phyloP scores from a whole-genome alignment of 2,329 filamentous ascomycete species.

The Sporothrix humicola region DNA sequence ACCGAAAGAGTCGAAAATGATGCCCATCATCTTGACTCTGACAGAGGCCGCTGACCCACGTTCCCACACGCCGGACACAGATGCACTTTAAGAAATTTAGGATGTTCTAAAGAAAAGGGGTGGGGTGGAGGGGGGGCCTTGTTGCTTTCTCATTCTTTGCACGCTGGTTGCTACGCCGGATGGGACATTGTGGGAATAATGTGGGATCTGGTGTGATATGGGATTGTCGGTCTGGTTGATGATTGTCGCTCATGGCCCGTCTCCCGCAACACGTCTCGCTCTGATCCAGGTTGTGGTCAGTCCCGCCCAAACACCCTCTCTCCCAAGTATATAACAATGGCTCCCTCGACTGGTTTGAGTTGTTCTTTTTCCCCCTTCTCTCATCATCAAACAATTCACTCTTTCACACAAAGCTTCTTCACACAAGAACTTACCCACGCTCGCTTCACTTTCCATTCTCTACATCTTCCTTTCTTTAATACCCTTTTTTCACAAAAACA shows the following conservation, averaged over 20 bases:
- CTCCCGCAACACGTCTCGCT: neutral
- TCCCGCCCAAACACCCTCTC: neutral
- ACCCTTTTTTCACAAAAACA: neutral
- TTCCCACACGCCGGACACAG: slow-evolving; percentile 8
- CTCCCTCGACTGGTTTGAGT: slow-evolving; percentile 21
- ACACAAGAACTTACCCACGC: neutral
- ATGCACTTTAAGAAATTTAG: neutral
- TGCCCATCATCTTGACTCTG: neutral
- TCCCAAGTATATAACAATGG: slow-evolving; percentile 29
- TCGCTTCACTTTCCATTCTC: slow-evolving; percentile 21
- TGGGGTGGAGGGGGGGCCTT: neutral
- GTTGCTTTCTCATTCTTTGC: slow-evolving; percentile 22
- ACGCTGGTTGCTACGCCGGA: slow-evolving; percentile 10
- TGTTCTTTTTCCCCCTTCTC: neutral
- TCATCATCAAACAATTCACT: slow-evolving; percentile 30
- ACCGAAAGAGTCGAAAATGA: neutral
- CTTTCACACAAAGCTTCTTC: slow-evolving; percentile 24
- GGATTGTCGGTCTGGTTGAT: slow-evolving; percentile 23
- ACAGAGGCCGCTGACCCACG: neutral
- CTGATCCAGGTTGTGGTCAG: neutral
- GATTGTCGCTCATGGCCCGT: neutral
- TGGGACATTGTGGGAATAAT: slow-evolving; percentile 12
- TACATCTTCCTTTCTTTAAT: neutral
- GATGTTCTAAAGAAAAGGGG: neutral
- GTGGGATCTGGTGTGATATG: slow-evolving; percentile 20